Evolutionary conservation across 306 rosid species (phyloP).

Genomic region (Quillaja saponaria): DNA sequence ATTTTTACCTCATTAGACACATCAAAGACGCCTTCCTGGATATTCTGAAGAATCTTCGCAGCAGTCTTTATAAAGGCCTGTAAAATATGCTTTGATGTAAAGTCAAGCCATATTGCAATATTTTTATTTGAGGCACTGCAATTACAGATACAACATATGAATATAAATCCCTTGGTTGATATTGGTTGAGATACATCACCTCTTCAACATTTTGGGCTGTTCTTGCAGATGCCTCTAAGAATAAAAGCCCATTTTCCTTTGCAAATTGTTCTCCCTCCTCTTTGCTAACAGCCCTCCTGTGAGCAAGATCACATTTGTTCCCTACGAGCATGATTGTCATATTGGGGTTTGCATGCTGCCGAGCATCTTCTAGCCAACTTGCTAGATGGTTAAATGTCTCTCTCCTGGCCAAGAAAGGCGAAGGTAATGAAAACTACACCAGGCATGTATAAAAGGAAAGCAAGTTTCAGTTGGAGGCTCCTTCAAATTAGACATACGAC

Average conservation of each 20-base stretch:
- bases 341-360: conserved; percentile 96
- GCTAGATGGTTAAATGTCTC: conserved; percentile 83
- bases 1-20: conserved; percentile 85
- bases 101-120: not conserved
- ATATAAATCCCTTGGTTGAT: not conserved
- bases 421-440: not conserved
- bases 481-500: not conserved
- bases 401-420: conserved; percentile 56
- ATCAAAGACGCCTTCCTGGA: conserved; percentile 88
- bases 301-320: conserved; percentile 86
- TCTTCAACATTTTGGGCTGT: conserved; percentile 95
- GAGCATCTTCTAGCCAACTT: conserved; percentile 99
- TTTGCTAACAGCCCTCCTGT: conserved; percentile 90
- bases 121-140: conserved; percentile 3
- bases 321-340: conserved; percentile 94
- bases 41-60: conserved; percentile 88
- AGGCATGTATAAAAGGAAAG: conserved; percentile 15
- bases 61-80: conserved; percentile 93
- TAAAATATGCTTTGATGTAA: conserved; percentile 14
- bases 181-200: conserved; percentile 46
- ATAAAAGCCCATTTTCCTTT: conserved; percentile 89
- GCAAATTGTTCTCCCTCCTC: conserved; percentile 99
- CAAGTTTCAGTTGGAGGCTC: not conserved
- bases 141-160: not conserved
- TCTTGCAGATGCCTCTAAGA: conserved; percentile 96